Percentiles rank a stretch among this genome's conserved stretches.
phyloP scores from a whole-genome alignment of 495 filamentous ascomycete species.

The Neurospora hispaniola region DNA sequence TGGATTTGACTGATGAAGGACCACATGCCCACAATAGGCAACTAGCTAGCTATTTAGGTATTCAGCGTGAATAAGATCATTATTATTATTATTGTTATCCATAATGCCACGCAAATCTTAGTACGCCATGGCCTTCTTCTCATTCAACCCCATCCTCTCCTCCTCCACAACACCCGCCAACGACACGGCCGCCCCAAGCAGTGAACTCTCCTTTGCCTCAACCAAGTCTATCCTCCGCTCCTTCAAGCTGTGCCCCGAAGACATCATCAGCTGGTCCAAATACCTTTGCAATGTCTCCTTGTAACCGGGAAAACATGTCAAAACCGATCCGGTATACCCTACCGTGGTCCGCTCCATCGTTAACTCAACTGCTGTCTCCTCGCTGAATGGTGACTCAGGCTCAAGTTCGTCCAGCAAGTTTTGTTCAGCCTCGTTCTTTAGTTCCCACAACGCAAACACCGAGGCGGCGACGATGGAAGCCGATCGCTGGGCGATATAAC shows the following conservation, averaged over 20 bases:
- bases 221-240: constrained; percentile 39
- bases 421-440: constrained; percentile 41
- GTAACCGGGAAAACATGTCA: constrained; percentile 55
- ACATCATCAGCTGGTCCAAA: constrained; percentile 36
- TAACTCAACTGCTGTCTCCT: constrained; percentile 19
- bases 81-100: too few species aligned
- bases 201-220: constrained; percentile 47
- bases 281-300: constrained; percentile 35
- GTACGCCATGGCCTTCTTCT: background rate
- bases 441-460: constrained; percentile 49
- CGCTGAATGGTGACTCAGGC: constrained; percentile 6
- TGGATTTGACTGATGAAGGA: too few species aligned
- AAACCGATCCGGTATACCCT: constrained; percentile 54
- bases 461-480: constrained; percentile 52
- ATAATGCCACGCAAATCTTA: background rate
- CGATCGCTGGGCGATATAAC: constrained; percentile 49
- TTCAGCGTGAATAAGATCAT: too few species aligned
- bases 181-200: constrained; percentile 53
- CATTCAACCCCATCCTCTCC: background rate
- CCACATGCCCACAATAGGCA: too few species aligned
- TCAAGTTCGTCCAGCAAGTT: constrained; percentile 6
- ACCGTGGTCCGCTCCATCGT: constrained; percentile 30
- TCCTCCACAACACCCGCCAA: constrained; percentile 18
- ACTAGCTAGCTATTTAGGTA: too few species aligned
- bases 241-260: background rate